Base-by-base conservation (phyloP, 1,139 yeast genomes). In the Saccharomyces hybrid region DNA sequence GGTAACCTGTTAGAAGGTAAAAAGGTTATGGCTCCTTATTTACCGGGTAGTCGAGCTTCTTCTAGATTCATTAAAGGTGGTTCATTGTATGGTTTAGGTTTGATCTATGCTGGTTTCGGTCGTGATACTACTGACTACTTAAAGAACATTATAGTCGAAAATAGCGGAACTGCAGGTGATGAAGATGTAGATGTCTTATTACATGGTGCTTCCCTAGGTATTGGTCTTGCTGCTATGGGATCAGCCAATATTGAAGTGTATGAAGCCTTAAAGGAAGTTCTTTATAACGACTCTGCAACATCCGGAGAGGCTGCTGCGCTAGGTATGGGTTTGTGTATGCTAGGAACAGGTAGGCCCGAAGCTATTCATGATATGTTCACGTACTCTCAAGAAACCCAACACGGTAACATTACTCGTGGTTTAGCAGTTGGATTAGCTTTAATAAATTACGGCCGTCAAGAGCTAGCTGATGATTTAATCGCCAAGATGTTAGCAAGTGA, bases 141-240 rank as follows among this genome's bases (percentile, higher is more conserved):
- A 68, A 83, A 89, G 68, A 79, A 79, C 61, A 85, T 85, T 63
- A 76, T 91, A 53, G 84, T 81, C 57, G 91, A 85, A 56, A 82
- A 83, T 62, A 83, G 85, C 50, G 76, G 79, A 53, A 75, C 84
- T 46, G 83, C 85, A 27, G 86, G 87, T 32, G 81, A 81, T 50
- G 84, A 81, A 57, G 96, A 88, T 62, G 80, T 85, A 42, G 98
- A 93, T 67, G 91, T 90, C 48, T 80, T 91, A 64, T 78, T 90
- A 58, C 99, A 93, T 69, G 99, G 99, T 69, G 98, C 98, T 4
- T 86, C 95, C 60, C 81, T 93, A 52, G 99, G 99, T 66, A 79
- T 86, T 50, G 99, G 98, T 75, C 91, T 91, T 50, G 96, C 99
- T 20, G 98, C 96, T 41, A 90, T 93, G 98, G 96, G 95, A 0